Evolutionary conservation across 305 asterid genomes (phyloP), one percentile per base, ranked within the genome.

Genomic region (Solanum hybrid): DNA sequence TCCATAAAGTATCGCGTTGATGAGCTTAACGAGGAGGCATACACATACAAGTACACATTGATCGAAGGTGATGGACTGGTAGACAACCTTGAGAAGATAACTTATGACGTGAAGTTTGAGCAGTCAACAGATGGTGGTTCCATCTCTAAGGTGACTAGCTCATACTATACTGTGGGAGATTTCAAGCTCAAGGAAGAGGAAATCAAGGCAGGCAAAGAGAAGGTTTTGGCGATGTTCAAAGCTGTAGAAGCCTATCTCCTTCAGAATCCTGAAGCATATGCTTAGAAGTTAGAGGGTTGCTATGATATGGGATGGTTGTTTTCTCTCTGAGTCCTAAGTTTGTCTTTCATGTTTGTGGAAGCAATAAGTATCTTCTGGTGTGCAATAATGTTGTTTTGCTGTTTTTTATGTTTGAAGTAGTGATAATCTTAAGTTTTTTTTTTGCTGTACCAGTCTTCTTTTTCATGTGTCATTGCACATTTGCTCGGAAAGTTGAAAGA

Each of bases 101-200:
- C 90, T n/a, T 90, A 87, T 24, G 89, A 86, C 2, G 91, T 90
- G 29, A 86, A 86, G 87, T 76, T 86, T 67, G 90, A 90, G 75
- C 8, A 80, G 28, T 34, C 40, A 16, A 36, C 37, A 8, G 87
- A 64, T 86, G 91, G 91, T 13, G 88, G 91, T 29, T 90, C 88
- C 64, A 64, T 39, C n/a, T 78, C 89, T 90, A 90, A 90, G 51
- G 91, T 90, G 88, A 90, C 83, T 6, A 86, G 91, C 64, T 37
- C 88, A 13, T 90, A 90, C 76, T 90, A 78, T 29, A 87, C 91
- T 1, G 57, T 57, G 74, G 89, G 88, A n/a, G 88, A 86, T 46
- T 87, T 87, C 84, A 87, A 87, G 84, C 89, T 73, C 39, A 87
- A 87, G 35, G 89, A 73, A 73, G 89, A 87, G 42, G 89, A 73